phyloP scores from a whole-genome alignment of 768 basidiomycete species.

The Trametopsis cervina region DNA sequence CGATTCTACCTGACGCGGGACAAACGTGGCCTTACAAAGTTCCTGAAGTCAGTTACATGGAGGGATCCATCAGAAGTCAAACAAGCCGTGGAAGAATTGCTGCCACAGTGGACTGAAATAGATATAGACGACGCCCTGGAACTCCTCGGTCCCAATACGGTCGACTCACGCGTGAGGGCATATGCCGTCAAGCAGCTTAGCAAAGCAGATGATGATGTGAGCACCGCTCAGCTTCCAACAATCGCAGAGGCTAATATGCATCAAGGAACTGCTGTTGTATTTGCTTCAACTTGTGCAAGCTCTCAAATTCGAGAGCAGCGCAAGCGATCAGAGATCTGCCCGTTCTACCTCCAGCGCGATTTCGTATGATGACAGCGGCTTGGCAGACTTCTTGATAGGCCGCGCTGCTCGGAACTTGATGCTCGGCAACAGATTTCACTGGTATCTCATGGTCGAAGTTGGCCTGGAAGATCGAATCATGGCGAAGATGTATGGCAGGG shows the following conservation, averaged over 20 bases:
- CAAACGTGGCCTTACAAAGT: slow-evolving; percentile 93
- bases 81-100: slow-evolving; percentile 91
- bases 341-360: slow-evolving; percentile 66
- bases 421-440: slow-evolving; percentile 88
- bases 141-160: slow-evolving; percentile 81
- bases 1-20: slow-evolving; percentile 93
- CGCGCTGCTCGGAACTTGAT: slow-evolving; percentile 79
- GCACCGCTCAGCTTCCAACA: slow-evolving; percentile 17
- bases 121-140: slow-evolving; percentile 97
- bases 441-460: slow-evolving; percentile 98
- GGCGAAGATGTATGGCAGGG: slow-evolving; percentile 90
- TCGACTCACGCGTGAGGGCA: slow-evolving; percentile 87
- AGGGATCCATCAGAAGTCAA: slow-evolving; percentile 93
- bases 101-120: slow-evolving; percentile 96
- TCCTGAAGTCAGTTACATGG: slow-evolving; percentile 97
- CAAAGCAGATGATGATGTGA: slow-evolving; percentile 90
- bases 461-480: slow-evolving; percentile 79
- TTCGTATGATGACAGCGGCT: slow-evolving; percentile 86
- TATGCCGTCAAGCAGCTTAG: slow-evolving; percentile 91
- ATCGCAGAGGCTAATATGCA: not conserved
- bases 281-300: slow-evolving; percentile 96
- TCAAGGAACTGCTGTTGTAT: slow-evolving; percentile 85
- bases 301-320: slow-evolving; percentile 88
- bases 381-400: slow-evolving; percentile 86
- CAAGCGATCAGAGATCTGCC: slow-evolving; percentile 70